phyloP scores from a whole-genome alignment of 495 filamentous ascomycete genomes.

The Barbatosphaeria neglecta region DNA sequence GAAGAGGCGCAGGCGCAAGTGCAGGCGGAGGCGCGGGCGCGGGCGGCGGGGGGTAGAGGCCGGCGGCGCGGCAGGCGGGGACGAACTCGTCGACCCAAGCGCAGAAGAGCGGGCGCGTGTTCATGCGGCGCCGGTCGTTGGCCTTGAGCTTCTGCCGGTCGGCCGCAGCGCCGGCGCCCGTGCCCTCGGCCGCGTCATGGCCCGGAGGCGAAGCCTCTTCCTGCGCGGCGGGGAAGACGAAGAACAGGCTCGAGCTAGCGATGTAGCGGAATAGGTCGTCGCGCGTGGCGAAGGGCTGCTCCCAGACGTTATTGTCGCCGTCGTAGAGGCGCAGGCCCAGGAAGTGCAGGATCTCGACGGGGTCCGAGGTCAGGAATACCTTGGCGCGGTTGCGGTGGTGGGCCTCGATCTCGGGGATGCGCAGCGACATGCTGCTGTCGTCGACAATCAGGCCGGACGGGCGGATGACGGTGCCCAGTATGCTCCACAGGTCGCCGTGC shows the following conservation, averaged over 20 bases:
- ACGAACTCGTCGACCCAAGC: conserved; percentile 44
- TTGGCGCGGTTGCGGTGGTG: conserved; percentile 40
- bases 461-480: conserved; percentile 49
- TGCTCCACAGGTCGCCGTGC: conserved; percentile 56
- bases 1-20: no score
- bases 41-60: conserved; percentile 8
- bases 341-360: conserved; percentile 41
- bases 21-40: conserved; percentile 6
- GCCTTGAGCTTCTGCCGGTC: conserved; percentile 32
- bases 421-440: conserved; percentile 44
- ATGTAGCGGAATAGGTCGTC: conserved; percentile 48
- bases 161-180: conserved; percentile 9
- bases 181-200: conserved; percentile 6
- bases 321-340: conserved; percentile 23
- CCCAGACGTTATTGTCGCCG: conserved; percentile 25
- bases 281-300: conserved; percentile 32
- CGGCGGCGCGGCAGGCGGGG: conserved; percentile 25
- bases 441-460: conserved; percentile 52
- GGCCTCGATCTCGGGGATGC: conserved; percentile 50
- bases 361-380: conserved; percentile 45
- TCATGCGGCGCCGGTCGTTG: conserved; percentile 39
- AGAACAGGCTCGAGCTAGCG: conserved; percentile 41
- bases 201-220: conserved; percentile 3
- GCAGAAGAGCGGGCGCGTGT: conserved; percentile 32
- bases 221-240: conserved; percentile 9